Evolutionary conservation across 2,329 filamentous ascomycete species (phyloP).

Genomic region (Raffaelea ambrosiae): DNA sequence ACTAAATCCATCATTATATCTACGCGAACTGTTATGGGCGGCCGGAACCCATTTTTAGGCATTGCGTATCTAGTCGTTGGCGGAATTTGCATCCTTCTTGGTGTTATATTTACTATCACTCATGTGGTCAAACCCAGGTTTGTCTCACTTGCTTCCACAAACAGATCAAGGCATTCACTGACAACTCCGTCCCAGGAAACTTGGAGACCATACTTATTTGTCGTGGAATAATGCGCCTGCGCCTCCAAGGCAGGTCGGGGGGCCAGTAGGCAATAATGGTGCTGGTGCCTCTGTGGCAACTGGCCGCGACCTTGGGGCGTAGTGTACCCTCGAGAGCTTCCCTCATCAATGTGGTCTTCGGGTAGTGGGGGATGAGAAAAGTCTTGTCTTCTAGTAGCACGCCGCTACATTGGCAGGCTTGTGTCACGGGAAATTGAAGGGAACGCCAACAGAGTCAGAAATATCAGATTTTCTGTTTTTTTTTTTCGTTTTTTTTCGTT

Average conservation of each 20-base stretch:
- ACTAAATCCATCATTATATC: slow-evolving; percentile 86
- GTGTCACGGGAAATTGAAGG: no score
- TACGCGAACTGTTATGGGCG: slow-evolving; percentile 86
- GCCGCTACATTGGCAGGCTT: no score
- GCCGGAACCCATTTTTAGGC: slow-evolving; percentile 89
- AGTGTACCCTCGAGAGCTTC: not conserved
- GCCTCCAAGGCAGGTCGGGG: slow-evolving; percentile 29
- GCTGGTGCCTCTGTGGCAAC: slow-evolving; percentile 36
- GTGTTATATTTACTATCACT: slow-evolving; percentile 78
- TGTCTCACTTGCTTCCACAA: slow-evolving; percentile 19
- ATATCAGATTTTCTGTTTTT: no score
- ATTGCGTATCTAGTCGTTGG: slow-evolving; percentile 95
- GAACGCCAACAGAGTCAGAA: no score
- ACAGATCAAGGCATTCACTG: not conserved
- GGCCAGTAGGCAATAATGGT: slow-evolving; percentile 14
- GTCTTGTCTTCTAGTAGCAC: no score
- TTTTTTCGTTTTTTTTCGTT: not conserved
- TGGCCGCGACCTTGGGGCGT: slow-evolving; percentile 42
- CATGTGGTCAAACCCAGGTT: slow-evolving; percentile 88
- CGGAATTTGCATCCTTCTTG: slow-evolving; percentile 83
- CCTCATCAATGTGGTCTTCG: not conserved
- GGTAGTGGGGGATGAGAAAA: no score
- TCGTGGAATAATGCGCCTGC: slow-evolving; percentile 72
- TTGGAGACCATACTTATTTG: slow-evolving; percentile 94
- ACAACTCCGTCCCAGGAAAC: slow-evolving; percentile 55